A percentile compares a stretch with the other conserved stretches of the same genome.
phyloP scores from a whole-genome alignment of 2,329 filamentous ascomycete species.

The Dryadomyces sulphureus region DNA sequence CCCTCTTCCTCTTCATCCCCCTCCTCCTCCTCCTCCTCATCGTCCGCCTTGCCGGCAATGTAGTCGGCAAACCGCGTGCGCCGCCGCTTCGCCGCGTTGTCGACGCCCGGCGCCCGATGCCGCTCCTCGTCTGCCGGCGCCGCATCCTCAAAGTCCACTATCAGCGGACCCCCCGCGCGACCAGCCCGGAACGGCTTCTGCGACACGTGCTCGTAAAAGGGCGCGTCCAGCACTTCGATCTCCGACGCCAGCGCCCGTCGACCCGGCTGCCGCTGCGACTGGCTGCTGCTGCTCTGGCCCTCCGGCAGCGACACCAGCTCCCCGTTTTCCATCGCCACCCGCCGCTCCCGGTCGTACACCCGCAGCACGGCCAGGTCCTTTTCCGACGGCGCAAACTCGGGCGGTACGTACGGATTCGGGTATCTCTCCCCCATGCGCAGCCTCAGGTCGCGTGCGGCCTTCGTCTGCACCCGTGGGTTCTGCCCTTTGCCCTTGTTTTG shows the following conservation, averaged over 20 bases:
- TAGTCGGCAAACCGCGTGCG: slow-evolving; percentile 4
- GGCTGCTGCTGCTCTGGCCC: background rate
- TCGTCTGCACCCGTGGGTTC: slow-evolving; percentile 13
- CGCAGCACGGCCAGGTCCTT: slow-evolving; percentile 20
- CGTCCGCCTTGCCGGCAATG: slow-evolving; percentile 7
- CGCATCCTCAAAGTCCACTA: background rate
- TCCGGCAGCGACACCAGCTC: background rate
- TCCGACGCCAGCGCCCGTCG: slow-evolving; percentile 22
- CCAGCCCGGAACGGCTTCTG: background rate
- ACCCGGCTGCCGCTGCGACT: slow-evolving; percentile 15
- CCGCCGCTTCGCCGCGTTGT: background rate
- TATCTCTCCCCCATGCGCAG: slow-evolving; percentile 31
- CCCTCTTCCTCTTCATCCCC: background rate
- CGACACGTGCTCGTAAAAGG: slow-evolving; percentile 25
- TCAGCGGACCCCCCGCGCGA: background rate
- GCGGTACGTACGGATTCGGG: slow-evolving; percentile 27
- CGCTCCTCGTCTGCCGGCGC: background rate
- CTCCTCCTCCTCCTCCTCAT: background rate
- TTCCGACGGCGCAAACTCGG: slow-evolving; percentile 20
- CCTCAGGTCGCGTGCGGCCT: slow-evolving; percentile 25
- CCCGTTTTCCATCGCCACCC: slow-evolving; percentile 4
- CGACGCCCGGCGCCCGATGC: background rate
- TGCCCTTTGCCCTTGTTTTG: background rate
- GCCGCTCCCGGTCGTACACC: slow-evolving; percentile 9
- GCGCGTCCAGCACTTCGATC: slow-evolving; percentile 33